Conservation (phyloP, 495 filamentous ascomycete species). For the Jackrogersella minutella region DNA sequence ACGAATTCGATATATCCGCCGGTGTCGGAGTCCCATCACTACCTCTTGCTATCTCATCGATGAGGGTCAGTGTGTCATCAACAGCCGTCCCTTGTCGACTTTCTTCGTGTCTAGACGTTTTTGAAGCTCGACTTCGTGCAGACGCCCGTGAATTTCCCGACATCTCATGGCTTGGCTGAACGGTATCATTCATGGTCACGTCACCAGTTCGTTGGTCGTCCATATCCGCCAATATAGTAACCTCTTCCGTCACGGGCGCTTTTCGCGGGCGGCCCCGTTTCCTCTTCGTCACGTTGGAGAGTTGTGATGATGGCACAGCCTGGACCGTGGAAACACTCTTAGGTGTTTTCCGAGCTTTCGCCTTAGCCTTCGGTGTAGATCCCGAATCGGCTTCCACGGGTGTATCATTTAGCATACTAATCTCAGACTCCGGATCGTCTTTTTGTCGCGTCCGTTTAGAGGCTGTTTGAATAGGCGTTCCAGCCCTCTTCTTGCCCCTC, state of each 20-base stretch:
- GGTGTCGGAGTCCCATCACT: conserved; percentile 23
- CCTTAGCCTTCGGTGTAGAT: conserved; percentile 43
- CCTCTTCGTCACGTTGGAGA: conserved; percentile 31
- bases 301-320: conserved; percentile 39
- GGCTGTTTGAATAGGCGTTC: conserved; percentile 47
- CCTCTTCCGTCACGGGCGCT: conserved; percentile 37
- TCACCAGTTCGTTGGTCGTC: conserved; percentile 3
- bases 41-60: conserved; percentile 20
- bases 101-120: neutral
- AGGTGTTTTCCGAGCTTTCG: conserved; percentile 40
- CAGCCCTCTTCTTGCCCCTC: conserved; percentile 52
- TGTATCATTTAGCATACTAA: conserved; percentile 19
- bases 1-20: conserved; percentile 13
- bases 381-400: conserved; percentile 9
- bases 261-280: conserved; percentile 45
- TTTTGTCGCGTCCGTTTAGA: conserved; percentile 35
- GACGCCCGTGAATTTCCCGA: neutral
- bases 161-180: conserved; percentile 2
- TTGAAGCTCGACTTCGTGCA: too few relatives aligned
- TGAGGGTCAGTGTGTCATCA: conserved; percentile 34
- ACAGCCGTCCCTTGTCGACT: conserved; percentile 39
- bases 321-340: conserved; percentile 16
- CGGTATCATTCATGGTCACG: conserved; percentile 5
- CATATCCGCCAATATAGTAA: conserved; percentile 32
- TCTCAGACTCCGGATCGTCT: conserved; percentile 36